Base-by-base conservation (phyloP, 352 stramenopile species). In the Hyphochytrium catenoides region DNA sequence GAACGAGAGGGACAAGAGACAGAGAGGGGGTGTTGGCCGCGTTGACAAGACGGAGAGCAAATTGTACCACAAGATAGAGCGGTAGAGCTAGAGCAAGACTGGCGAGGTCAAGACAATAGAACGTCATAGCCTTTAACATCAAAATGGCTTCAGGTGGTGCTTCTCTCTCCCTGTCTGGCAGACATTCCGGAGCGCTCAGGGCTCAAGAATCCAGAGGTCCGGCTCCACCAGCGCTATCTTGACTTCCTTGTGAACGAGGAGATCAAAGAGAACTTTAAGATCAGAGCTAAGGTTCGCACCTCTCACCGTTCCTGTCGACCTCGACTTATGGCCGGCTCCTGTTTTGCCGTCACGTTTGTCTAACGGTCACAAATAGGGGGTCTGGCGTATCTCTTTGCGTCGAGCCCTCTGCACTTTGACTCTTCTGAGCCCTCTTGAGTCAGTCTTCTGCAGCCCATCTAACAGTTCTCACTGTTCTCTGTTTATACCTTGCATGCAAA, bases 221-320 rank as follows among this genome's bases (percentile, higher is more conserved):
- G 89, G 17, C 98, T 96, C 48, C 73, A 90, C 22, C 85, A 97
- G 64, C 79, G 93, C 36, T 98, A 98, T 50, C 63, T 99, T 19
- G 91, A 99, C 57, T 49, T 99, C 19, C 88, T 98, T 40, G 82
- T 93, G 22, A 98, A 96, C 45, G 57, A 70, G 4, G 68, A 78
- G 9, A 74, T 91, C 27, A 67, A 81, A 8, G 53, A 81, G 14
- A 78, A 94, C 31, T 98, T 98, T 39, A 52, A 77, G 38, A 92
- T 72, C 14, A 72, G 89, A 19, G 64, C 84, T 11, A 78, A 90
- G 46, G 67, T 91, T 23, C 76, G 90, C 36, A 74, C 71, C 23
- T 56, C 59, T 20, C 9, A 1, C 3, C 36, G 66, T 91, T 39
- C 65, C 73, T 32, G 57, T 54, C 23, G 91, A 77, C 54, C 54